Conservation (phyloP, 2,329 filamentous ascomycete genomes). For the Coniochaeta sp. region DNA sequence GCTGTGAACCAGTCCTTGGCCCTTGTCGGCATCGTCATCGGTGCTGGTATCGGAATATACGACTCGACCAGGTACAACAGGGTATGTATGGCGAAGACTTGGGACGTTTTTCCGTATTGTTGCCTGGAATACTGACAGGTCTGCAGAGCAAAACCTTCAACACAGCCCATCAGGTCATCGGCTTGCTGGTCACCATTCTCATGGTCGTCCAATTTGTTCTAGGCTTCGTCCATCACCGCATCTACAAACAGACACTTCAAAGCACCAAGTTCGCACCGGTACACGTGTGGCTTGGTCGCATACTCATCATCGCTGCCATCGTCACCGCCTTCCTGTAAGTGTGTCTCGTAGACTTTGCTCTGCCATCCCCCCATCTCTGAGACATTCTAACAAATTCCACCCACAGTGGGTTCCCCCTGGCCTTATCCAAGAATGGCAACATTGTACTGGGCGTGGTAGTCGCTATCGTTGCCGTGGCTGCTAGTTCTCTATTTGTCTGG, state of each 20-base stretch:
- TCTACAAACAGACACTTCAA: slow-evolving; percentile 40
- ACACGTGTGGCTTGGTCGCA: neutral
- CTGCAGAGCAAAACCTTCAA: slow-evolving; percentile 32
- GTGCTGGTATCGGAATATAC: slow-evolving; percentile 44
- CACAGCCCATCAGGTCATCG: slow-evolving; percentile 51
- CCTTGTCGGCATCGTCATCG: slow-evolving; percentile 38
- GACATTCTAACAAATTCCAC: neutral
- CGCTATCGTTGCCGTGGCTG: neutral
- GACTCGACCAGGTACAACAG: slow-evolving; percentile 46
- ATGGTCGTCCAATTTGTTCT: slow-evolving; percentile 46
- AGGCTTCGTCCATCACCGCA: slow-evolving; percentile 48
- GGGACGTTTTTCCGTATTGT: neutral
- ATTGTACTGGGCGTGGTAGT: neutral
- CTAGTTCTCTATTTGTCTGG: neutral
- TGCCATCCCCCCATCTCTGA: neutral
- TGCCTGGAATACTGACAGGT: slow-evolving; percentile 29
- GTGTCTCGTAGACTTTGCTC: neutral
- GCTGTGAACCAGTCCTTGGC: slow-evolving; percentile 44
- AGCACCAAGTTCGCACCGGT: slow-evolving; percentile 40
- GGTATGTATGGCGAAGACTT: slow-evolving; percentile 29
- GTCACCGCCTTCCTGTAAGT: neutral
- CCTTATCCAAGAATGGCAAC: neutral
- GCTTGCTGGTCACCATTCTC: slow-evolving; percentile 43
- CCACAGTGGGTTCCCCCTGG: neutral
- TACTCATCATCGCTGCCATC: neutral